Evolutionary conservation across 306 rosid species (phyloP).

Genomic region (Rosa persica): DNA sequence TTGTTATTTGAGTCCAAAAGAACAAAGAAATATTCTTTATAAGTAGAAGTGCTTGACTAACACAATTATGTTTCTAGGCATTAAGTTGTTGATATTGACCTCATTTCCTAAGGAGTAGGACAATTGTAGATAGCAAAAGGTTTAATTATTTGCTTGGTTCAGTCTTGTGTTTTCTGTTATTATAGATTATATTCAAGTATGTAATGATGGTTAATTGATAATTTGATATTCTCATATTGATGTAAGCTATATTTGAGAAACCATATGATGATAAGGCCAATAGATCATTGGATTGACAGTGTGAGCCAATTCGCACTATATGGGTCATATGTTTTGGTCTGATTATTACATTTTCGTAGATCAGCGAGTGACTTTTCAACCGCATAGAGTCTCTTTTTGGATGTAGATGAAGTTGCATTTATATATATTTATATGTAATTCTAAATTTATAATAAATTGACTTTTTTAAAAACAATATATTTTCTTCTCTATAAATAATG

Average conservation of each 20-base stretch:
- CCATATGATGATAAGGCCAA: not conserved
- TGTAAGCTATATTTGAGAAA: not conserved
- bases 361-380: too few relatives aligned
- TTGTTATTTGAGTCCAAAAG: not conserved
- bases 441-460: too few relatives aligned
- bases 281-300: not conserved
- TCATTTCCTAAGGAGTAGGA: not conserved
- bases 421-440: too few relatives aligned
- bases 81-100: not conserved
- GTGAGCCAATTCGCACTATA: too few relatives aligned
- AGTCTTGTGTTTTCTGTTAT: not conserved
- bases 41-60: not conserved
- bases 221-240: not conserved
- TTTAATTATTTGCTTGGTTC: not conserved
- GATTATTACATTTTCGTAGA: too few relatives aligned
- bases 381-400: too few relatives aligned
- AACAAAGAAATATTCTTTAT: not conserved
- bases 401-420: too few relatives aligned
- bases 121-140: not conserved
- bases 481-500: too few relatives aligned
- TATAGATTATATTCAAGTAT: not conserved
- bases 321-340: too few relatives aligned
- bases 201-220: not conserved
- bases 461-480: too few relatives aligned
- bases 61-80: not conserved